Evolutionary conservation across 2,329 filamentous ascomycete species (phyloP).

Genomic region (Xylariaceae sp.): DNA sequence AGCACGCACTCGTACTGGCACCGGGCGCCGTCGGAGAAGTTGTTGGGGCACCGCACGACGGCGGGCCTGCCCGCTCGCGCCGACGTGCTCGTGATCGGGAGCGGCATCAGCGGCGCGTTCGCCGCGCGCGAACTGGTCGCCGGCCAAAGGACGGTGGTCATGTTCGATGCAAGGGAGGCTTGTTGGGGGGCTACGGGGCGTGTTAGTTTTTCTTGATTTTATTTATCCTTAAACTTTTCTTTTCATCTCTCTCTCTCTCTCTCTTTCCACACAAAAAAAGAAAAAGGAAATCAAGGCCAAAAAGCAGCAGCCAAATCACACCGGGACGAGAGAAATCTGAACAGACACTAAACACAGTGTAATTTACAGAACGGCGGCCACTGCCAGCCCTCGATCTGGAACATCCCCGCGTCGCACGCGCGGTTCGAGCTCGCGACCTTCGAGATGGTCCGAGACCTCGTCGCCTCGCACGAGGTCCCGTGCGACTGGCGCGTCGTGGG

Average conservation of each 20-base stretch:
- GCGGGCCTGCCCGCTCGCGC: conserved; percentile 53
- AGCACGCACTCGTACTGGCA: conserved; percentile 71
- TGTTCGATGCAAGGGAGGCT: conserved; percentile 73
- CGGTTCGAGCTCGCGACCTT: conserved; percentile 70
- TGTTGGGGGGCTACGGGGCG: conserved; percentile 82
- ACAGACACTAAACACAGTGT: background rate
- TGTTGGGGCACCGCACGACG: conserved; percentile 66
- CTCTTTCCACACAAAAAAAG: background rate
- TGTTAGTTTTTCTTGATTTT: conserved; percentile 40
- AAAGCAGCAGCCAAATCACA: no score
- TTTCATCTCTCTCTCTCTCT: conserved; percentile 1
- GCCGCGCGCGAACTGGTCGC: conserved; percentile 58
- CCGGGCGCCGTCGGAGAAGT: conserved; percentile 55
- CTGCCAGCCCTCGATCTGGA: conserved; percentile 68
- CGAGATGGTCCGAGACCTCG: conserved; percentile 51
- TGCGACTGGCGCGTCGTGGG: conserved; percentile 64
- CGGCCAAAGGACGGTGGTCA: conserved; percentile 51
- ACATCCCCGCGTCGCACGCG: conserved; percentile 53
- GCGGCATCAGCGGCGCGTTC: conserved; percentile 70
- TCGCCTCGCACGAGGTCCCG: conserved; percentile 51
- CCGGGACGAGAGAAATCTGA: no score
- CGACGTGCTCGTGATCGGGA: conserved; percentile 68
- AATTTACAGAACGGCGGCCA: conserved; percentile 58
- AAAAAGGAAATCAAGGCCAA: background rate
- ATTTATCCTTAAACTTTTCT: background rate